These are phyloP conservation scores for Torulaspora globosa DNA, from an alignment of 1,139 yeast genomes.

Conservation along the genomic window DNA sequence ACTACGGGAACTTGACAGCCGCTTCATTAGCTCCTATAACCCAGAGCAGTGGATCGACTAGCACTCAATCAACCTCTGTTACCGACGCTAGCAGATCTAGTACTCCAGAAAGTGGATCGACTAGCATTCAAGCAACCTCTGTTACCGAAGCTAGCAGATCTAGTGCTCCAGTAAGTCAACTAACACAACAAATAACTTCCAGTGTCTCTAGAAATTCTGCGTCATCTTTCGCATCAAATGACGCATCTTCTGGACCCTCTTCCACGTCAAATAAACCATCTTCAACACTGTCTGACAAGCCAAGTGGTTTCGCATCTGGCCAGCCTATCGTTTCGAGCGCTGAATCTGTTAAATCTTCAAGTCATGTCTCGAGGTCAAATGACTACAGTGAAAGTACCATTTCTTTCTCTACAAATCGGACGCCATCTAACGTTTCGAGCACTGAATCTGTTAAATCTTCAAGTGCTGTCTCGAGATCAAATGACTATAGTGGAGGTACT, in stretches of 20 bases:
- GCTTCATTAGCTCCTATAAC: conserved; percentile 2
- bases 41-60: neutral
- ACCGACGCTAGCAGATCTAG: conserved; percentile 7
- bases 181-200: neutral
- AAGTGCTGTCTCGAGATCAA: neutral
- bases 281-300: too few species aligned
- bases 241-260: too few species aligned
- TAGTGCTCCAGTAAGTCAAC: neutral
- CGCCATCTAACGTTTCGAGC: neutral
- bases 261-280: too few species aligned
- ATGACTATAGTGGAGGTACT: neutral
- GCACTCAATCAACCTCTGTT: neutral
- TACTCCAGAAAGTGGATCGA: neutral
- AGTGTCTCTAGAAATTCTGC: too few species aligned
- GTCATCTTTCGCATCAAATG: too few species aligned
- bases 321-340: neutral
- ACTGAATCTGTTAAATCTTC: neutral
- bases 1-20: conserved; percentile 5
- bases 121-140: neutral
- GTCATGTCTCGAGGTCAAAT: neutral
- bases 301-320: neutral
- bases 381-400: neutral
- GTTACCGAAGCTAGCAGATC: conserved; percentile 7
- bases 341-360: neutral
- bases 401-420: conserved; percentile 4